phyloP scores from a whole-genome alignment of 1,284 basidiomycete genomes.

The Cerrena zonata region DNA sequence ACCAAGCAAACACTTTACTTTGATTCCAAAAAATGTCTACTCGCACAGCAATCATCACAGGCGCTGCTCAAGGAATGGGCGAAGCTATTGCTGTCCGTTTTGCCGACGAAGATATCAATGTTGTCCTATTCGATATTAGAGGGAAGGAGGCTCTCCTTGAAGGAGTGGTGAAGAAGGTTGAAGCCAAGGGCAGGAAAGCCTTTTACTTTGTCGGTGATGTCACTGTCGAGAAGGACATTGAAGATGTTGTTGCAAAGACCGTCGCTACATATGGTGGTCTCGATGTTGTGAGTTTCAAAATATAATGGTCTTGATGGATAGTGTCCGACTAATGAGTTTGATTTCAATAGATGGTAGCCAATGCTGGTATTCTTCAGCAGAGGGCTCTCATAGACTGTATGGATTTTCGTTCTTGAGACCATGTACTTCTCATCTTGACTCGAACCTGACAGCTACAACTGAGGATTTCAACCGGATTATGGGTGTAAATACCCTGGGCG shows the following conservation, averaged over 20 bases:
- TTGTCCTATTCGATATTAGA: constrained; percentile 18
- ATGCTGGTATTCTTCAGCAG: constrained; percentile 19
- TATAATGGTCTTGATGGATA: neutral
- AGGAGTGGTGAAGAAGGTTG: constrained; percentile 13
- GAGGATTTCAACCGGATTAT: constrained; percentile 20
- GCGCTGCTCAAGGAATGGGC: constrained; percentile 21
- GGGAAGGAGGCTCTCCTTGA: constrained; percentile 10
- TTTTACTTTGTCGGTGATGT: constrained; percentile 17
- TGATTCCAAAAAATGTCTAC: too few relatives aligned
- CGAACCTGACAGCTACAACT: constrained; percentile 8
- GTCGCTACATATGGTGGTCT: constrained; percentile 23
- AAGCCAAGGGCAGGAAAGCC: constrained; percentile 9
- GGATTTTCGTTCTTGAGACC: neutral
- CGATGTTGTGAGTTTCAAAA: constrained; percentile 19
- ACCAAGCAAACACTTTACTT: neutral
- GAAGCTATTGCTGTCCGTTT: constrained; percentile 17
- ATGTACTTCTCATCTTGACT: neutral
- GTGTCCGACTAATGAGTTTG: neutral
- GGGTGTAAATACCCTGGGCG: constrained; percentile 27
- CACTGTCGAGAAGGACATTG: constrained; percentile 16
- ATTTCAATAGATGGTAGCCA: constrained; percentile 24
- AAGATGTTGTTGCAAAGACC: constrained; percentile 16
- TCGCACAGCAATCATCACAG: constrained; percentile 19
- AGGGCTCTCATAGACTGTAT: constrained; percentile 15
- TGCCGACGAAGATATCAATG: constrained; percentile 18